Conservation (phyloP, 2,329 filamentous ascomycete genomes). For the Gaeumannomyces sp. region DNA sequence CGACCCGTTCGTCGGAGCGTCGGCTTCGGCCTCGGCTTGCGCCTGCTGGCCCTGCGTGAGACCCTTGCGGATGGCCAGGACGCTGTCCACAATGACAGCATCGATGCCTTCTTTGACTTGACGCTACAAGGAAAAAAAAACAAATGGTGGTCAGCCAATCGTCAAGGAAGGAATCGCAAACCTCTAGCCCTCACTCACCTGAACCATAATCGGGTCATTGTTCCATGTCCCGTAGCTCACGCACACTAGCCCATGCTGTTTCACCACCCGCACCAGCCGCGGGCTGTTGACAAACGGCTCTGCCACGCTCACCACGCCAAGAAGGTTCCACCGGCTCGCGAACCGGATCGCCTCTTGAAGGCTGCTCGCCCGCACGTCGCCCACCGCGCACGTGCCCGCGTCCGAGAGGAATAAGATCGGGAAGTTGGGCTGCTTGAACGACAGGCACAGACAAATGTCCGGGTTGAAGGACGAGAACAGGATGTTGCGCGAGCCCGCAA, state of each 20-base stretch:
- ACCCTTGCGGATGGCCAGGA: constrained; percentile 86
- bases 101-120: constrained; percentile 96
- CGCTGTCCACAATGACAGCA: constrained; percentile 93
- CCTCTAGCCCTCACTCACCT: constrained; percentile 51
- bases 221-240: constrained; percentile 91
- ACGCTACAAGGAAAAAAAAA: constrained; percentile 39
- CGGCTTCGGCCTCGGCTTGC: neutral
- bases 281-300: constrained; percentile 87
- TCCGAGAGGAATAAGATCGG: constrained; percentile 93
- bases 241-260: constrained; percentile 88
- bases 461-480: constrained; percentile 98
- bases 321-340: constrained; percentile 86
- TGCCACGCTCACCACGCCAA: constrained; percentile 85
- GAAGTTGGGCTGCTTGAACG: constrained; percentile 95
- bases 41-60: constrained; percentile 49
- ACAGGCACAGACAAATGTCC: constrained; percentile 87
- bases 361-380: constrained; percentile 83
- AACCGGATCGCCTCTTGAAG: constrained; percentile 95
- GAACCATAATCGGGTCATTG: constrained; percentile 79
- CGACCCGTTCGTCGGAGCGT: neutral
- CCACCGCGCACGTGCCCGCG: constrained; percentile 72
- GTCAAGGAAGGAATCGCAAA: constrained; percentile 1
- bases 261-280: constrained; percentile 82
- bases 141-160: neutral
- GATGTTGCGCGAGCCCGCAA: constrained; percentile 76